These are phyloP conservation scores for Willaertia magna DNA, from an alignment of 208 protist genomes.

Conservation along the genomic window DNA sequence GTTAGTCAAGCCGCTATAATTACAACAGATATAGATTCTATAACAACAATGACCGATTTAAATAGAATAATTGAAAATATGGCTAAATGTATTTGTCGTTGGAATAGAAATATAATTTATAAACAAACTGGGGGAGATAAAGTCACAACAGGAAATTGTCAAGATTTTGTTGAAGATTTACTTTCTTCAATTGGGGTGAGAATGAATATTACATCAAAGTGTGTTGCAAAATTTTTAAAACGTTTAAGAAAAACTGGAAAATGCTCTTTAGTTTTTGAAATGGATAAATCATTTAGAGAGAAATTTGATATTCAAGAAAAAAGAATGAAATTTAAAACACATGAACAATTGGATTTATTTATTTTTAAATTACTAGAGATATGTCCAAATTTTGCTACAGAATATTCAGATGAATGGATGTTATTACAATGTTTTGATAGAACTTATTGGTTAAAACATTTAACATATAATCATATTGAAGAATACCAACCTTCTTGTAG, in stretches of 20 bases:
- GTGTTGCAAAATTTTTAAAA: background rate
- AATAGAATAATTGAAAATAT: background rate
- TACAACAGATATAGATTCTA: background rate
- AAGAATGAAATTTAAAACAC: background rate
- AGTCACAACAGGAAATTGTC: background rate
- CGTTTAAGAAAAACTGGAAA: background rate
- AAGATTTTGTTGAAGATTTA: conserved; percentile 8
- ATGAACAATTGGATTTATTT: background rate
- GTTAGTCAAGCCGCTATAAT: background rate
- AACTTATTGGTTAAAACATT: background rate
- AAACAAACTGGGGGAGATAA: background rate
- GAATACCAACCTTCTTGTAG: background rate
- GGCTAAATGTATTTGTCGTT: background rate
- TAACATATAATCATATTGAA: background rate
- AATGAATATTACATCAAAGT: background rate
- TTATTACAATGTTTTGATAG: background rate
- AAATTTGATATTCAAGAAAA: background rate
- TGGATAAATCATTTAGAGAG: background rate
- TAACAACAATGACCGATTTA: background rate
- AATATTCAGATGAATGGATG: background rate
- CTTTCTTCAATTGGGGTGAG: background rate
- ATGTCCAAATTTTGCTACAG: background rate
- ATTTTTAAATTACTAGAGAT: background rate
- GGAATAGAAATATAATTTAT: background rate
- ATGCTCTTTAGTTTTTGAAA: background rate